Evolutionary conservation across 495 filamentous ascomycete species (phyloP).

Genomic region (Lophiostoma macrostomum): DNA sequence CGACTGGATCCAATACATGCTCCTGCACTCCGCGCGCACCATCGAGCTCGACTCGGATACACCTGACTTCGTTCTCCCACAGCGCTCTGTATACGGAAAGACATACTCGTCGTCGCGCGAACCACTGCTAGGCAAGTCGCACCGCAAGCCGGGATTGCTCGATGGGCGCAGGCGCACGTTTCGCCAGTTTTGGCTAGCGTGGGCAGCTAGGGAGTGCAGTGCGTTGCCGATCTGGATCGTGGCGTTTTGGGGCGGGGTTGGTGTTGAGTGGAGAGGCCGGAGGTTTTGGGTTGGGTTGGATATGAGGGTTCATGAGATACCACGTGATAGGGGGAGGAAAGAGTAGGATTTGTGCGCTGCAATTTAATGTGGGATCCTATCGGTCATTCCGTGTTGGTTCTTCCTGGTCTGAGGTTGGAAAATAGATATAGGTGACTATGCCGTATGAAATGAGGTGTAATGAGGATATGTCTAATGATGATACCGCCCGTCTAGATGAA

Average conservation of each 20-base stretch:
- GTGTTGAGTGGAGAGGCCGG: slow-evolving; percentile 81
- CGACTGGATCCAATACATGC: slow-evolving; percentile 70
- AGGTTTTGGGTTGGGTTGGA: slow-evolving; percentile 79
- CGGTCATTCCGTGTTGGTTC: too few relatives aligned
- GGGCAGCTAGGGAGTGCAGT: slow-evolving; percentile 78
- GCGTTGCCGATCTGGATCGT: slow-evolving; percentile 84
- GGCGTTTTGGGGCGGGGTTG: slow-evolving; percentile 79
- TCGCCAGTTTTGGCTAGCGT: slow-evolving; percentile 71
- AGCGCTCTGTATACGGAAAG: background rate
- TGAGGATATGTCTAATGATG: too few relatives aligned
- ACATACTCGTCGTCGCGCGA: slow-evolving; percentile 1
- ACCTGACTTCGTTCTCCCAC: slow-evolving; percentile 64
- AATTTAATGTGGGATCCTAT: too few relatives aligned
- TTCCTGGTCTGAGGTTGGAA: too few relatives aligned
- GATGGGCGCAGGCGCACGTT: slow-evolving; percentile 46
- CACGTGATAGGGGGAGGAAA: too few relatives aligned
- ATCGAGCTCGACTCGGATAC: slow-evolving; percentile 72
- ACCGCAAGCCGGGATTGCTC: slow-evolving; percentile 3
- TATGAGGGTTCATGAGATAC: slow-evolving; percentile 68
- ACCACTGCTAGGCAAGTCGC: slow-evolving; percentile 15
- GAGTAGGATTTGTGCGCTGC: too few relatives aligned
- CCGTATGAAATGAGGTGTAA: too few relatives aligned
- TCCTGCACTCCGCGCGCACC: slow-evolving; percentile 65
- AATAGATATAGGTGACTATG: too few relatives aligned
- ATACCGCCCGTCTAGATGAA: too few relatives aligned